Percentiles rank a stretch among this genome's conserved stretches.
Conservation (phyloP, 192 early-diverging fungal genomes). For the Rhizoclosmatium sp. region DNA sequence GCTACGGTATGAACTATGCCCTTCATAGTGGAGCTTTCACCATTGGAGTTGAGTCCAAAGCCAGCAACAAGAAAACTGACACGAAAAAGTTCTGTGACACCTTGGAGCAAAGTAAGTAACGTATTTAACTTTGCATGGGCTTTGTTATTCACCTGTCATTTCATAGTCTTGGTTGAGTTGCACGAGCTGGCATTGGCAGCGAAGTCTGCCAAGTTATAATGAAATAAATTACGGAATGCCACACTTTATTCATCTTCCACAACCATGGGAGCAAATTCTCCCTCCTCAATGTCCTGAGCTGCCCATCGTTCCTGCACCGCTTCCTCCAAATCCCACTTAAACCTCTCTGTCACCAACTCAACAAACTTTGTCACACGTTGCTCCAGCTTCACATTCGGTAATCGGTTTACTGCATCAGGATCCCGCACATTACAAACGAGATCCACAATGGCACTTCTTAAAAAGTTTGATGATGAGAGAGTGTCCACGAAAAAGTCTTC, state of each 20-base stretch:
- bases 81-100: constrained; percentile 40
- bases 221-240: background rate
- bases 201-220: too few relatives aligned
- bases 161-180: too few relatives aligned
- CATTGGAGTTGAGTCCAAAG: constrained; percentile 84
- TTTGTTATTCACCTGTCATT: too few relatives aligned
- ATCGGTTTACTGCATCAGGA: constrained; percentile 6
- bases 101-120: constrained; percentile 5
- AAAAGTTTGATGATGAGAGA: constrained; percentile 70
- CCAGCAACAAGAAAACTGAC: constrained; percentile 32
- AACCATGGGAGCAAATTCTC: constrained; percentile 41
- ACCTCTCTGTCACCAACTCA: constrained; percentile 59
- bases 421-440: constrained; percentile 52
- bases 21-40: constrained; percentile 70
- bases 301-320: constrained; percentile 61
- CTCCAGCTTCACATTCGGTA: constrained; percentile 38
- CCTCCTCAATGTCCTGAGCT: constrained; percentile 55
- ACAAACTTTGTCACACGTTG: constrained; percentile 57
- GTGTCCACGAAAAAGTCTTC: constrained; percentile 75
- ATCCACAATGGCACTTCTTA: constrained; percentile 54
- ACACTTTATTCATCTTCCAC: constrained; percentile 5
- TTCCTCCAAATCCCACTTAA: constrained; percentile 70
- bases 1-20: constrained; percentile 91
- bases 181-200: too few relatives aligned
- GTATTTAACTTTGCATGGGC: too few relatives aligned